A percentile compares a stretch with the other conserved stretches of the same genome.
These are phyloP conservation scores for Arabis hirsuta DNA, from an alignment of 345 rosid genomes.

Conservation along the genomic window DNA sequence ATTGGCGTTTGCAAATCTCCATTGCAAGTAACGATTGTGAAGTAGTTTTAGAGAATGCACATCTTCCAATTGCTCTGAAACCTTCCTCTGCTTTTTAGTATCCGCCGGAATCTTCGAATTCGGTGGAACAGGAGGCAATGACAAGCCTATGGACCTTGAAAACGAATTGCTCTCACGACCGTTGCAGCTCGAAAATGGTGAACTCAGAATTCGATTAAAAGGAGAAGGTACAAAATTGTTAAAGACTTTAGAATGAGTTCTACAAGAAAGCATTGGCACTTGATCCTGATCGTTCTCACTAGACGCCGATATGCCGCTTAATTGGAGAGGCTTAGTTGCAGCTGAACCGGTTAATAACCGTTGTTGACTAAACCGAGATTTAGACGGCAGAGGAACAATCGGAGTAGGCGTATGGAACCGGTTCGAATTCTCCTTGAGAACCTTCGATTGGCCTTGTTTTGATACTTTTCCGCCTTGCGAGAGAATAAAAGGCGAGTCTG, in stretches of 20 bases:
- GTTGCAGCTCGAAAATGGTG: not conserved
- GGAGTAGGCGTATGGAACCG: constrained; percentile 19
- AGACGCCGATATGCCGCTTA: constrained; percentile 46
- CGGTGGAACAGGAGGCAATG: constrained; percentile 59
- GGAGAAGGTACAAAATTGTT: constrained; percentile 15
- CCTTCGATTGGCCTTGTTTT: constrained; percentile 19
- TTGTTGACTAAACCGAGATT: constrained; percentile 15
- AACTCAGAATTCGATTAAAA: constrained; percentile 19
- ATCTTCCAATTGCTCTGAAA: constrained; percentile 58
- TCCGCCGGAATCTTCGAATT: constrained; percentile 43
- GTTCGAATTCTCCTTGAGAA: constrained; percentile 21
- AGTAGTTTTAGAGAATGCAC: constrained; percentile 59
- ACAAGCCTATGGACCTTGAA: constrained; percentile 44
- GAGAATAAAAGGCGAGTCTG: constrained; percentile 50
- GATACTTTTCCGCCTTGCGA: constrained; percentile 21
- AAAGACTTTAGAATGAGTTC: constrained; percentile 4
- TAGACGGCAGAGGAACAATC: constrained; percentile 19
- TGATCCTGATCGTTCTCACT: constrained; percentile 20
- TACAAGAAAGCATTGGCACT: constrained; percentile 20
- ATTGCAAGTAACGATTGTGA: constrained; percentile 67
- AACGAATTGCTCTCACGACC: not conserved
- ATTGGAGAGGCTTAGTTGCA: constrained; percentile 63
- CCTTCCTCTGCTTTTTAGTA: constrained; percentile 53
- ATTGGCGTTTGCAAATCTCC: constrained; percentile 80
- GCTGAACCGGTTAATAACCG: constrained; percentile 36